phyloP scores from a whole-genome alignment of 495 filamentous ascomycete species.

The Penicillium turbatum region DNA sequence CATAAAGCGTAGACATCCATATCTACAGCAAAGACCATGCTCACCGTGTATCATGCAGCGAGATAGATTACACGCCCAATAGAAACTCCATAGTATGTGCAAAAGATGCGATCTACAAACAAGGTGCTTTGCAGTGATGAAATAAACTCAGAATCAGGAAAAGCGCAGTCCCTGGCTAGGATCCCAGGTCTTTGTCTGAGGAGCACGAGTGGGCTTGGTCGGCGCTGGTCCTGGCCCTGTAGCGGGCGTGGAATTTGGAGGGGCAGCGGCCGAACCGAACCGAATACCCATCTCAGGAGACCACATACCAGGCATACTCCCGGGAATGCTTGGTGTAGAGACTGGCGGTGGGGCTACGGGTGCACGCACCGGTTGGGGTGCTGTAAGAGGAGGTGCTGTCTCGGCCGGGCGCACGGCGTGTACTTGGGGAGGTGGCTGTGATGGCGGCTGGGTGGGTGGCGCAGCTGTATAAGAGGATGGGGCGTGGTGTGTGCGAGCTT shows the following conservation, averaged over 20 bases:
- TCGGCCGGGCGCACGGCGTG: conserved; percentile 16
- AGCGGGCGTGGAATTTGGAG: conserved; percentile 14
- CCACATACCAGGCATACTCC: conserved; percentile 56
- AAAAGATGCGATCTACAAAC: not conserved
- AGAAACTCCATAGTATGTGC: conserved; percentile 2
- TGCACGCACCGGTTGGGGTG: conserved; percentile 51
- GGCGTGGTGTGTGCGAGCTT: conserved; percentile 20
- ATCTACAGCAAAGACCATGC: not conserved
- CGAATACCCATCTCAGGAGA: conserved; percentile 74
- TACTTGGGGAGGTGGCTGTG: conserved; percentile 33
- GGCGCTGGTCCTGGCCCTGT: conserved; percentile 14
- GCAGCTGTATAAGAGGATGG: conserved; percentile 19
- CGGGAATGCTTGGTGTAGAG: conserved; percentile 34
- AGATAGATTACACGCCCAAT: not conserved
- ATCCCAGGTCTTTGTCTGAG: conserved; percentile 50
- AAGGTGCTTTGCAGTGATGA: not conserved
- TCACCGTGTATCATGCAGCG: not conserved
- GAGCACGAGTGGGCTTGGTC: conserved; percentile 16
- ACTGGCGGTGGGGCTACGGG: conserved; percentile 52
- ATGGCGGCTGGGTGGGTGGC: conserved; percentile 25
- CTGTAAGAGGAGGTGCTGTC: conserved; percentile 42
- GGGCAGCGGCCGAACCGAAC: conserved; percentile 45
- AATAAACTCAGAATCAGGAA: conserved; percentile 31
- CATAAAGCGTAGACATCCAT: not conserved
- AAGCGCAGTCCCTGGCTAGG: conserved; percentile 60